These are phyloP conservation scores for Hyaloperonospora arabidopsidis DNA, from an alignment of 352 stramenopile genomes.

Conservation along the genomic window DNA sequence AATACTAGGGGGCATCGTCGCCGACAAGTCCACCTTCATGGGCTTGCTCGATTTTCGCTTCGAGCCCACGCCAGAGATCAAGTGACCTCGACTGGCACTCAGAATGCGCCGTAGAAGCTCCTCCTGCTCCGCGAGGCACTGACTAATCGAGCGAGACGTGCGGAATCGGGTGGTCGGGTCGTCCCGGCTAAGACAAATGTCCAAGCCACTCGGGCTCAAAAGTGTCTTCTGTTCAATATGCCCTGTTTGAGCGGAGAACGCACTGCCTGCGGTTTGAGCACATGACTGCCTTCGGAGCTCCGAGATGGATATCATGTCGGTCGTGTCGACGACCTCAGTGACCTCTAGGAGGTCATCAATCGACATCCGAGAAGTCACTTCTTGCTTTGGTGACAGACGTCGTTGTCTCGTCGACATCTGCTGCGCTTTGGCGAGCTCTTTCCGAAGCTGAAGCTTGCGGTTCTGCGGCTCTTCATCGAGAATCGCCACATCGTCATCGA, in stretches of 20 bases:
- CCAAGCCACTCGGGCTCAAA: conserved; percentile 15
- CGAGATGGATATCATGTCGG: conserved; percentile 34
- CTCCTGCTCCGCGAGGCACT: conserved; percentile 37
- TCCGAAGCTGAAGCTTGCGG: conserved; percentile 17
- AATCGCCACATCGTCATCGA: conserved; percentile 34
- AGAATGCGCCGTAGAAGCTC: conserved; percentile 37
- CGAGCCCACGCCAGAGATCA: conserved; percentile 9
- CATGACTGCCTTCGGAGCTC: conserved; percentile 16
- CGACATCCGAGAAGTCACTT: conserved; percentile 2
- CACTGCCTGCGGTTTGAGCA: not conserved
- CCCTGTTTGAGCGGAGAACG: conserved; percentile 9
- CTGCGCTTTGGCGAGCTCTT: conserved; percentile 21
- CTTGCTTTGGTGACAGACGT: conserved; percentile 15
- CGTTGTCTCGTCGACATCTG: conserved; percentile 15
- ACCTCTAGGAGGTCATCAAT: conserved; percentile 14
- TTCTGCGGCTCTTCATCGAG: conserved; percentile 25
- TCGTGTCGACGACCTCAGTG: conserved; percentile 46
- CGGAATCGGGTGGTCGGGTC: conserved; percentile 14
- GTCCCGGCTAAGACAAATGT: conserved; percentile 12
- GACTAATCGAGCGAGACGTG: conserved; percentile 31
- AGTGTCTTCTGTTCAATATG: conserved; percentile 12
- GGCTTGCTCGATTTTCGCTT: conserved; percentile 7
- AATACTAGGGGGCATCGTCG: conserved; percentile 21
- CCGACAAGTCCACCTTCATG: conserved; percentile 17
- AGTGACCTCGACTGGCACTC: conserved; percentile 22